phyloP scores from a whole-genome alignment of 116 monocot species.

The Trichopus zeylanicus region DNA sequence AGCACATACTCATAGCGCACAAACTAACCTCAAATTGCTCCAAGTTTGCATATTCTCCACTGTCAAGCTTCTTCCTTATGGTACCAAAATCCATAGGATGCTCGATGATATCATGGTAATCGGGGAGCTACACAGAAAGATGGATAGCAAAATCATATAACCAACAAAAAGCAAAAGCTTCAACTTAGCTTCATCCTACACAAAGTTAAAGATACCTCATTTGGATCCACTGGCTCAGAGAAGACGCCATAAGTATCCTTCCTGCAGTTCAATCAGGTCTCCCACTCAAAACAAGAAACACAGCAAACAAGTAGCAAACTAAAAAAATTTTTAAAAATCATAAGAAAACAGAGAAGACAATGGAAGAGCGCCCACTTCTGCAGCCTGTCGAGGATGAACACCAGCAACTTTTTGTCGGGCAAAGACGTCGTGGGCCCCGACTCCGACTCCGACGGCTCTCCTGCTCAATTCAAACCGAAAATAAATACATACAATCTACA shows the following conservation, averaged over 20 bases:
- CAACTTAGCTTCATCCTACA: too few relatives aligned
- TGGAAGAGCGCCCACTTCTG: too few relatives aligned
- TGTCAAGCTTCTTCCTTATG: constrained; percentile 47
- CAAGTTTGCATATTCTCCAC: constrained; percentile 41
- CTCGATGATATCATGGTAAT: constrained; percentile 71
- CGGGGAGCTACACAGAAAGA: constrained; percentile 44
- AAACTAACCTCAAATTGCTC: constrained; percentile 79
- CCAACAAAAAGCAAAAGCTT: not conserved
- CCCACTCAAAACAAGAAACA: constrained; percentile 4
- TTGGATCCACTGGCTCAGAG: constrained; percentile 68
- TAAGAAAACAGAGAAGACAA: constrained; percentile 3
- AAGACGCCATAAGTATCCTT: constrained; percentile 85
- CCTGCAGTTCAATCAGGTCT: constrained; percentile 23
- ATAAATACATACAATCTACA: not conserved
- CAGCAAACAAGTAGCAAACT: constrained; percentile 2
- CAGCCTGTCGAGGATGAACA: constrained; percentile 88
- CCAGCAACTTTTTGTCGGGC: constrained; percentile 75
- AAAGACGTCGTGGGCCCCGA: constrained; percentile 45
- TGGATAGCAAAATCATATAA: not conserved
- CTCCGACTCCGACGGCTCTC: constrained; percentile 30
- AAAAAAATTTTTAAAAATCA: not conserved
- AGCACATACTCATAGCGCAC: too few relatives aligned
- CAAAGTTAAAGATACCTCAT: too few relatives aligned
- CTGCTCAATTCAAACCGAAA: constrained; percentile 15
- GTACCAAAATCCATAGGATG: constrained; percentile 83